These are phyloP conservation scores for Botrytis tulipae DNA, from an alignment of 2,329 filamentous ascomycete species.

Conservation along the genomic window DNA sequence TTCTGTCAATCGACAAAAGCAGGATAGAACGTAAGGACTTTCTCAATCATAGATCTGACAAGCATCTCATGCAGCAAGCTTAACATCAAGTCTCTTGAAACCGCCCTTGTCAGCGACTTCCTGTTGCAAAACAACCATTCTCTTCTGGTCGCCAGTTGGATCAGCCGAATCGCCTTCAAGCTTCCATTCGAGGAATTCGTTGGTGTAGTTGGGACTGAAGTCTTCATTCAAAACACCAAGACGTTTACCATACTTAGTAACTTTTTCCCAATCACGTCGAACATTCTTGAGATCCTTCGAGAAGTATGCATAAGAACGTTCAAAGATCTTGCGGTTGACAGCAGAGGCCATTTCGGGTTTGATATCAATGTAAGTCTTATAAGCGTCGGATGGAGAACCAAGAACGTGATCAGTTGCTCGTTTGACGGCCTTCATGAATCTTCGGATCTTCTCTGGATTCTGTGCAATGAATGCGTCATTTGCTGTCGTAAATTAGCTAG, in stretches of 20 bases:
- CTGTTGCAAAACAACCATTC: constrained; percentile 68
- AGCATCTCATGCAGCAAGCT: constrained; percentile 22
- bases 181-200: constrained; percentile 65
- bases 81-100: constrained; percentile 51
- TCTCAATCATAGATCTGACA: background rate
- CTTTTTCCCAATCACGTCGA: constrained; percentile 71
- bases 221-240: constrained; percentile 62
- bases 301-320: constrained; percentile 76
- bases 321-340: constrained; percentile 76
- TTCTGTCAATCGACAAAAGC: background rate
- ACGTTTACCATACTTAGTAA: constrained; percentile 73
- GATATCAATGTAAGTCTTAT: constrained; percentile 67
- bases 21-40: background rate
- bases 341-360: constrained; percentile 67
- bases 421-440: constrained; percentile 73
- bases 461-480: constrained; percentile 68
- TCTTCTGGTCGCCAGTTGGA: constrained; percentile 71
- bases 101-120: constrained; percentile 64
- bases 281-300: constrained; percentile 74
- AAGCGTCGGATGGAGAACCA: constrained; percentile 59
- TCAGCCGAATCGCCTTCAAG: constrained; percentile 64
- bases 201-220: constrained; percentile 74
- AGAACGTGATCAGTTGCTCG: constrained; percentile 71
- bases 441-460: constrained; percentile 62
- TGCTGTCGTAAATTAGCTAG: constrained; percentile 25